A percentile compares a stretch with the other conserved stretches of the same genome.
Conservation (phyloP, 2,329 filamentous ascomycete species). For the Cordyceps javanica region DNA sequence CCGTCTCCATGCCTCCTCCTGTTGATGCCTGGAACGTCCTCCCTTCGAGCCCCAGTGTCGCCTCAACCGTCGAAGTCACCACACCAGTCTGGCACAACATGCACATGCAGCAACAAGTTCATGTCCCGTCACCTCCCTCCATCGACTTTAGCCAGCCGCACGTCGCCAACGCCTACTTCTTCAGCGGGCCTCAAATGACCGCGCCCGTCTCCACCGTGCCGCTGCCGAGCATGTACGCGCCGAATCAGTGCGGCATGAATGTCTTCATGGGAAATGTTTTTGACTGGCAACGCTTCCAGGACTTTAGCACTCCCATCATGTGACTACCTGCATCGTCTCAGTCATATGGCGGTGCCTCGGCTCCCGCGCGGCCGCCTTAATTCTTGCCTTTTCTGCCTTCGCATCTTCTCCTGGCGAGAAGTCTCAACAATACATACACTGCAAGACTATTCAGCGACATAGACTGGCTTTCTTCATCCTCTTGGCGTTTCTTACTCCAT, state of each 20-base stretch:
- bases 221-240: slow-evolving; percentile 78
- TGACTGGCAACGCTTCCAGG: slow-evolving; percentile 80
- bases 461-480: slow-evolving; percentile 28
- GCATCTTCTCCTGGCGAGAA: slow-evolving; percentile 24
- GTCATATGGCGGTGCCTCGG: slow-evolving; percentile 32
- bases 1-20: slow-evolving; percentile 59
- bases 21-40: slow-evolving; percentile 88
- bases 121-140: slow-evolving; percentile 71
- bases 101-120: slow-evolving; percentile 60
- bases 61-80: slow-evolving; percentile 65
- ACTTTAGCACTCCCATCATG: slow-evolving; percentile 74
- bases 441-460: slow-evolving; percentile 28
- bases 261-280: slow-evolving; percentile 64
- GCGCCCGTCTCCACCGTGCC: slow-evolving; percentile 71
- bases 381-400: slow-evolving; percentile 21
- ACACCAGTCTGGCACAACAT: slow-evolving; percentile 75
- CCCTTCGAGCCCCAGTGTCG: slow-evolving; percentile 78
- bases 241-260: slow-evolving; percentile 71
- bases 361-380: slow-evolving; percentile 42
- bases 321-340: slow-evolving; percentile 56
- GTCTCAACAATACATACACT: slow-evolving; percentile 19
- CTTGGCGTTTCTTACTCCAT: slow-evolving; percentile 30
- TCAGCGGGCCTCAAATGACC: slow-evolving; percentile 69
- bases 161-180: slow-evolving; percentile 68
- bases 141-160: slow-evolving; percentile 70